phyloP scores from a whole-genome alignment of 2,329 filamentous ascomycete genomes.

The Chaetomiaceae sp. region DNA sequence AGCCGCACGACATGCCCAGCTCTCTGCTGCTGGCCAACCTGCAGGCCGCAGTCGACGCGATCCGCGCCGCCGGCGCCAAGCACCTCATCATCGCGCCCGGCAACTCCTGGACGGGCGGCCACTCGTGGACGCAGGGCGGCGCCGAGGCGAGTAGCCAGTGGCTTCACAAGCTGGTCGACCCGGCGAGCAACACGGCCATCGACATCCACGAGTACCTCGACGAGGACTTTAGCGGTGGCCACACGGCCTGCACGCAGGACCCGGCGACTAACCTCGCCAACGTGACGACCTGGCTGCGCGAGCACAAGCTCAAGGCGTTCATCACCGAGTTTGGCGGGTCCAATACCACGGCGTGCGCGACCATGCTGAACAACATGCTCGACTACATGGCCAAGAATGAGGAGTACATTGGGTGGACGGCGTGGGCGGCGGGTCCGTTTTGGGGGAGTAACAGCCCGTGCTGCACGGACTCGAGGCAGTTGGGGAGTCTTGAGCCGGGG shows the following conservation, averaged over 20 bases:
- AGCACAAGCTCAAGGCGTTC: conserved; percentile 44
- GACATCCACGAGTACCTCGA: conserved; percentile 52
- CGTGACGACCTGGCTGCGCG: conserved; percentile 43
- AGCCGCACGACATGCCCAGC: conserved; percentile 48
- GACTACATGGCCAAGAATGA: conserved; percentile 44
- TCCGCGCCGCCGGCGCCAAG: conserved; percentile 39
- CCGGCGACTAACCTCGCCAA: conserved; percentile 37
- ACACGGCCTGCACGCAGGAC: conserved; percentile 38
- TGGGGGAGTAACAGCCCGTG: conserved; percentile 40
- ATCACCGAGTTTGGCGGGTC: conserved; percentile 47
- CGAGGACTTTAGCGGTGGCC: conserved; percentile 42
- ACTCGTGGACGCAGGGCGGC: conserved; percentile 41
- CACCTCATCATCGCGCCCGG: conserved; percentile 47
- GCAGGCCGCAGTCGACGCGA: conserved; percentile 44
- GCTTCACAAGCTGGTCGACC: conserved; percentile 42
- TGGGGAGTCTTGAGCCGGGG: conserved; percentile 44
- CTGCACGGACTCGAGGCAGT: conserved; percentile 37
- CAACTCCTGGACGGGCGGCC: conserved; percentile 47
- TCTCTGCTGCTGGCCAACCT: conserved; percentile 42
- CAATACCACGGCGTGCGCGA: conserved; percentile 39
- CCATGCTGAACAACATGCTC: conserved; percentile 40
- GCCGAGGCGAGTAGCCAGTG: conserved; percentile 37
- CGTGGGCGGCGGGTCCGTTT: conserved; percentile 47
- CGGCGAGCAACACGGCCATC: conserved; percentile 44
- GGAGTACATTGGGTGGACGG: conserved; percentile 48